phyloP scores from a whole-genome alignment of 2,329 filamentous ascomycete species.

The Colletotrichum eremochloae region DNA sequence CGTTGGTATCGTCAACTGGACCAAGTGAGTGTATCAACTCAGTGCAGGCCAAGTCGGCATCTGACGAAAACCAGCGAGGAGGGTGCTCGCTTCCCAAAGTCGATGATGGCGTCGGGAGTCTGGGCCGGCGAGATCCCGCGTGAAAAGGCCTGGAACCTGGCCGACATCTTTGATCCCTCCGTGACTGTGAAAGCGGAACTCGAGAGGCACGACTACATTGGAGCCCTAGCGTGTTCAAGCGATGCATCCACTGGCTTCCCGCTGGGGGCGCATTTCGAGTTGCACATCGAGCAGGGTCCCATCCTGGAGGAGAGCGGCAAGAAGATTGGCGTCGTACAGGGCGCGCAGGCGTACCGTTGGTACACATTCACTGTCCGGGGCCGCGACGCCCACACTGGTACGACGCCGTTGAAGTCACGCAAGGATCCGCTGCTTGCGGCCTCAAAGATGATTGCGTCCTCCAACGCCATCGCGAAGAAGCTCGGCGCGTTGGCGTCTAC shows the following conservation, averaged over 20 bases:
- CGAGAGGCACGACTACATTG: conserved; percentile 79
- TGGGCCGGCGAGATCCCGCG: conserved; percentile 79
- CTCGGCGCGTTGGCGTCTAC: conserved; percentile 75
- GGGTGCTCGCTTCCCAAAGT: conserved; percentile 82
- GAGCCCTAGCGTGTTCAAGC: conserved; percentile 52
- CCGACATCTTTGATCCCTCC: conserved; percentile 61
- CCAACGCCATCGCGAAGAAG: conserved; percentile 71
- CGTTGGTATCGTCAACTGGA: conserved; percentile 84
- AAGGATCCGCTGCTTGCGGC: conserved; percentile 78
- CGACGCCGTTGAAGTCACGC: conserved; percentile 75
- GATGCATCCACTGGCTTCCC: conserved; percentile 51
- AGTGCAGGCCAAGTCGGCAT: too few relatives aligned
- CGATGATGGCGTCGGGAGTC: conserved; percentile 81
- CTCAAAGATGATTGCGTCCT: conserved; percentile 75
- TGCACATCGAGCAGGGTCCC: conserved; percentile 89
- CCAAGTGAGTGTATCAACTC: conserved; percentile 63
- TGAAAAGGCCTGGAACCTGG: conserved; percentile 65
- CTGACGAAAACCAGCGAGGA: conserved; percentile 70
- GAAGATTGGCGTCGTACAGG: conserved; percentile 78
- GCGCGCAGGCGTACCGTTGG: conserved; percentile 83
- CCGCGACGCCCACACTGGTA: conserved; percentile 80
- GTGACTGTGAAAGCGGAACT: conserved; percentile 62
- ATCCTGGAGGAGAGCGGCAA: conserved; percentile 75
- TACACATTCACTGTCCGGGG: conserved; percentile 76
- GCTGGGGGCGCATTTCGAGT: conserved; percentile 82